Conservation (phyloP, 1,139 yeast genomes). For the Lodderomyces parapsilosis region DNA sequence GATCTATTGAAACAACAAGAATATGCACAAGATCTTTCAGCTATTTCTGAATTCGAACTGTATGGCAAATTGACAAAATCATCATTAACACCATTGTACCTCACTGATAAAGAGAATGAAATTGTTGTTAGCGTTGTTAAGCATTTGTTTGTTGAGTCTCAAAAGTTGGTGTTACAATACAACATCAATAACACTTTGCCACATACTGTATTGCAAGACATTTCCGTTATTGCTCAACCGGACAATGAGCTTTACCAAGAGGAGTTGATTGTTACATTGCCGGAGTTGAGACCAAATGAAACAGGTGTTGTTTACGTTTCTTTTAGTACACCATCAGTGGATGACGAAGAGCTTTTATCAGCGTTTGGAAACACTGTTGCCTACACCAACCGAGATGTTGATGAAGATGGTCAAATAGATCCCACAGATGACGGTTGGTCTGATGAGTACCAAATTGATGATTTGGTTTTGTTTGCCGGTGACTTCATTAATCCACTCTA, state of each 20-base stretch:
- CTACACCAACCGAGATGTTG: conserved; percentile 80
- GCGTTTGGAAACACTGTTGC: conserved; percentile 68
- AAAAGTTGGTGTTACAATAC: conserved; percentile 81
- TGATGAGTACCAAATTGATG: conserved; percentile 91
- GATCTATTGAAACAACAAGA: conserved; percentile 56
- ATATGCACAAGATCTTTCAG: conserved; percentile 63
- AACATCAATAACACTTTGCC: conserved; percentile 82
- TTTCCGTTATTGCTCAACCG: conserved; percentile 70
- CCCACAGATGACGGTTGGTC: conserved; percentile 82
- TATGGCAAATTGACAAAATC: conserved; percentile 80
- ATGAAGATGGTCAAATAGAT: conserved; percentile 66
- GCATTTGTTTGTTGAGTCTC: conserved; percentile 66
- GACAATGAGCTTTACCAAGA: conserved; percentile 61
- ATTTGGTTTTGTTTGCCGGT: conserved; percentile 72
- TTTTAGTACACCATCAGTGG: conserved; percentile 54
- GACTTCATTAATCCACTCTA: conserved; percentile 80
- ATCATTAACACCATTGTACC: conserved; percentile 55
- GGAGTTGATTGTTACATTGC: conserved; percentile 73
- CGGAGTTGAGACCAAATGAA: conserved; percentile 66
- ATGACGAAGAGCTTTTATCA: conserved; percentile 36
- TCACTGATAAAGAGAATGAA: conserved; percentile 93
- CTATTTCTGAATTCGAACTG: conserved; percentile 65
- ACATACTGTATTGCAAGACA: conserved; percentile 74
- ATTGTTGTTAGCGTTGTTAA: conserved; percentile 83
- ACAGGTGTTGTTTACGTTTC: conserved; percentile 81